Evolutionary conservation across 1,139 yeast genomes (phyloP).

Genomic region (Yamadazyma aaseri): DNA sequence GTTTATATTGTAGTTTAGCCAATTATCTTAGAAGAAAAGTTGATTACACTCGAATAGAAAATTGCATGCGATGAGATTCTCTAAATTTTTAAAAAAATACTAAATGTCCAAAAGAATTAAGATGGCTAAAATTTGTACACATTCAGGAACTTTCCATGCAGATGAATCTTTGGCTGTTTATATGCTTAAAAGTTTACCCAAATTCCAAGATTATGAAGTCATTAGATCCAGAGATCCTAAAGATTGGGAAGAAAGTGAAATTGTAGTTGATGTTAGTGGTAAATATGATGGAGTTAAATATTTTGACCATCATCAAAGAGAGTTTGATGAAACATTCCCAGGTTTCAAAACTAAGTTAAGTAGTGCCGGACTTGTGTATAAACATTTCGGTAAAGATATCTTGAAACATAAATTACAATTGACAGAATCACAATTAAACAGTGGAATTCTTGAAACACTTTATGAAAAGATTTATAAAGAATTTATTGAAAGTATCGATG

Average conservation of each 20-base stretch:
- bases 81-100: too few relatives aligned
- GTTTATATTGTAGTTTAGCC: too few relatives aligned
- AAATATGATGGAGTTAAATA: slow-evolving; percentile 82
- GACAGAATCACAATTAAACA: slow-evolving; percentile 26
- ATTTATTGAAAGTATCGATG: slow-evolving; percentile 89
- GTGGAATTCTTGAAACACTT: slow-evolving; percentile 50
- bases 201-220: slow-evolving; percentile 62
- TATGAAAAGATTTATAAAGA: slow-evolving; percentile 77
- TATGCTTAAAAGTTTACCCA: slow-evolving; percentile 74
- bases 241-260: slow-evolving; percentile 84
- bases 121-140: slow-evolving; percentile 71
- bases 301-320: slow-evolving; percentile 95
- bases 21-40: too few relatives aligned
- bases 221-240: slow-evolving; percentile 81
- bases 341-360: slow-evolving; percentile 68
- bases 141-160: slow-evolving; percentile 94
- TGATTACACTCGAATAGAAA: too few relatives aligned
- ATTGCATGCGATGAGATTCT: slow-evolving; percentile 6
- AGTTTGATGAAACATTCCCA: slow-evolving; percentile 38
- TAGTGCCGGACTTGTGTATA: slow-evolving; percentile 91
- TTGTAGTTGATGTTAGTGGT: slow-evolving; percentile 96
- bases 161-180: slow-evolving; percentile 96
- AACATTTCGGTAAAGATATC: slow-evolving; percentile 87
- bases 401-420: slow-evolving; percentile 45
- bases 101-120: slow-evolving; percentile 13